phyloP scores from a whole-genome alignment of 2,329 filamentous ascomycete genomes.

The Pseudogymnoascus sp. region DNA sequence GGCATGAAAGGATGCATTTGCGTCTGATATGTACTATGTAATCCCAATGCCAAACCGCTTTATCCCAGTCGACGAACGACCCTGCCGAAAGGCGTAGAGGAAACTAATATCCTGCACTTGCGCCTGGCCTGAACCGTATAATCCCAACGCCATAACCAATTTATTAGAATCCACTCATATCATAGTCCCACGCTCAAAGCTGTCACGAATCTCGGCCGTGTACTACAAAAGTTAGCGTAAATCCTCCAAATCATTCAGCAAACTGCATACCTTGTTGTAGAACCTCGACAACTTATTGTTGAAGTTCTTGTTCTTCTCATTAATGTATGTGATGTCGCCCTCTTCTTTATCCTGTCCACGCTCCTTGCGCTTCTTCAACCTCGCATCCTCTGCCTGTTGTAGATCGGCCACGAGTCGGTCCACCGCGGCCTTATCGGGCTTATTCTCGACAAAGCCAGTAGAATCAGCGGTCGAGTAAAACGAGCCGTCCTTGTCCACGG shows the following conservation, averaged over 20 bases:
- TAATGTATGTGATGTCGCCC: slow-evolving; percentile 95
- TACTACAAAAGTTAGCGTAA: slow-evolving; percentile 45
- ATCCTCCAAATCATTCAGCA: background rate
- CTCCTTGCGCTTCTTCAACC: slow-evolving; percentile 78
- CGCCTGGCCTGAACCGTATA: background rate
- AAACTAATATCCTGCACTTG: background rate
- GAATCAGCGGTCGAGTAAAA: slow-evolving; percentile 88
- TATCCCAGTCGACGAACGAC: too few relatives aligned
- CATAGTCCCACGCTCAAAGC: slow-evolving; percentile 94
- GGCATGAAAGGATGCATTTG: too few relatives aligned
- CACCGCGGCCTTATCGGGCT: slow-evolving; percentile 76
- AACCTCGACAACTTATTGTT: slow-evolving; percentile 94
- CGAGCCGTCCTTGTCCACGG: slow-evolving; percentile 80
- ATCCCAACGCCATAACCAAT: slow-evolving; percentile 6
- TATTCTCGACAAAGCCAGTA: slow-evolving; percentile 73
- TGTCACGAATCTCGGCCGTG: slow-evolving; percentile 91
- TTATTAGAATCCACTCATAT: slow-evolving; percentile 47
- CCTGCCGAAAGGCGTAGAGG: background rate
- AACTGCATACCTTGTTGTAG: slow-evolving; percentile 68
- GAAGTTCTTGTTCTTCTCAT: slow-evolving; percentile 99
- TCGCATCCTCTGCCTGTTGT: slow-evolving; percentile 76
- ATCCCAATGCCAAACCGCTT: too few relatives aligned
- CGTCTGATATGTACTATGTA: too few relatives aligned
- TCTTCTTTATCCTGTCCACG: slow-evolving; percentile 73
- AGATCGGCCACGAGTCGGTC: slow-evolving; percentile 82